Evolutionary conservation across 805 yeast species (phyloP), one percentile per base, ranked within the genome.

Genomic region (Isabelozyma gotoi): DNA sequence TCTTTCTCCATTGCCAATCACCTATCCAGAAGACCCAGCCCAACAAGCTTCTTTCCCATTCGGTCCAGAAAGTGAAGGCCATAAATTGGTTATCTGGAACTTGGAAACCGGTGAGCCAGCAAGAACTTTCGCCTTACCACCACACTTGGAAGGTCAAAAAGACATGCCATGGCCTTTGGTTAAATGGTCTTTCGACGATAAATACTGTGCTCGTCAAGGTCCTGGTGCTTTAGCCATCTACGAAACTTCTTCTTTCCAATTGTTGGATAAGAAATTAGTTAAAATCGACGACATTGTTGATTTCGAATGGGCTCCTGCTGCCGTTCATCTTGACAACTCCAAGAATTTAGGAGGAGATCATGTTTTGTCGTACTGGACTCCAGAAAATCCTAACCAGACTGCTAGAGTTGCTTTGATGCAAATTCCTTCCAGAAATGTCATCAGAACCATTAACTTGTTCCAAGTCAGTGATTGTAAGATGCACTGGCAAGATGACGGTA

Each of bases 281-380:
- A 88, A 86, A 67, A 79, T 89, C 52, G 87, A 86, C 18, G 95
- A 90, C 44, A 79, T 94, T 51, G 81, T 81, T 58, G 97, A 91
- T 67, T 94, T 94, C 59, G 95, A 89, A 65, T 94, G 92, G 80
- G 90, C 97, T 19, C 99, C 99, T 47, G 84, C 89, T 18, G 86
- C 88, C 53, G 87, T 89, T 41, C 74, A 78, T 54, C 74, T 88
- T 43, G 78, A 81, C 36, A 79, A 77, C 45, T 68, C 80, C 42
- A 76, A 71, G 45, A 71, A 63, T 33, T 80, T 76, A 45, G 76
- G 73, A 35, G 77, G 77, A 42, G 82, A 83, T 44, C 84, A 84
- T 55, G 71, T 90, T 29, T 76, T 94, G 53, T 83, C 96, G 24
- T 94, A 85, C 74, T 94, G 99, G 99, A 90, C 97, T 38, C 99